A percentile compares a stretch with the other conserved stretches of the same genome.
phyloP scores from a whole-genome alignment of 768 basidiomycete species.

The Calocybe cyanea region DNA sequence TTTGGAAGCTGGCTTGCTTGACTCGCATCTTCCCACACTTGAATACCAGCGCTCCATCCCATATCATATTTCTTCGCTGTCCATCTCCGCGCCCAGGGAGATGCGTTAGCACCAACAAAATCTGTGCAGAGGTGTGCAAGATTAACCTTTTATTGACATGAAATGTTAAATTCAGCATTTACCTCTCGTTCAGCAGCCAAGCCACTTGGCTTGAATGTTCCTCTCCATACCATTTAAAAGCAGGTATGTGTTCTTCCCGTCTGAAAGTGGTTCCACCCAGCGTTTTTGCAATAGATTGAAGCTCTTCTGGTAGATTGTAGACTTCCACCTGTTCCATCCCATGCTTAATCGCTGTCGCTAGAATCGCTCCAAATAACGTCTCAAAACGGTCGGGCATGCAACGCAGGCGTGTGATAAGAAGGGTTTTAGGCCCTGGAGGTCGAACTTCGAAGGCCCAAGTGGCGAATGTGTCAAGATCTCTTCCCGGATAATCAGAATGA shows the following conservation, averaged over 20 bases:
- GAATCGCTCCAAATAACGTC: conserved; percentile 30
- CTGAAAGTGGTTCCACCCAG: conserved; percentile 27
- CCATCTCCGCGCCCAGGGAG: no score
- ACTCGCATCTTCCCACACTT: no score
- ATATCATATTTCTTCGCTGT: no score
- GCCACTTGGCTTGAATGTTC: conserved; percentile 28
- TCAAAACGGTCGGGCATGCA: conserved; percentile 26
- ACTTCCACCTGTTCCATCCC: conserved; percentile 38
- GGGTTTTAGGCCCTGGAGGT: conserved; percentile 25
- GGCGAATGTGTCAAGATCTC: conserved; percentile 25
- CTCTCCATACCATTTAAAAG: conserved; percentile 48
- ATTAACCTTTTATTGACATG: not conserved
- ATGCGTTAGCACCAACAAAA: conserved; percentile 42
- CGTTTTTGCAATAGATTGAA: conserved; percentile 23
- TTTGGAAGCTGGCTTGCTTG: no score
- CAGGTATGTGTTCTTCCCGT: conserved; percentile 36
- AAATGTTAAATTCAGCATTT: conserved; percentile 5
- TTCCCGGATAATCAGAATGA: conserved; percentile 1
- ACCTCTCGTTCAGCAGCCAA: conserved; percentile 53
- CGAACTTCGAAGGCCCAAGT: conserved; percentile 42
- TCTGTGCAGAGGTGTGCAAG: conserved; percentile 18
- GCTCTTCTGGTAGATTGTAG: conserved; percentile 39
- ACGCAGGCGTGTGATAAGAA: conserved; percentile 44
- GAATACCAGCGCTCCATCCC: no score
- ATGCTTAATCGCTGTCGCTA: conserved; percentile 28